Evolutionary conservation across 2,329 filamentous ascomycete species (phyloP).

Genomic region (Trichoderma cornu-damae): DNA sequence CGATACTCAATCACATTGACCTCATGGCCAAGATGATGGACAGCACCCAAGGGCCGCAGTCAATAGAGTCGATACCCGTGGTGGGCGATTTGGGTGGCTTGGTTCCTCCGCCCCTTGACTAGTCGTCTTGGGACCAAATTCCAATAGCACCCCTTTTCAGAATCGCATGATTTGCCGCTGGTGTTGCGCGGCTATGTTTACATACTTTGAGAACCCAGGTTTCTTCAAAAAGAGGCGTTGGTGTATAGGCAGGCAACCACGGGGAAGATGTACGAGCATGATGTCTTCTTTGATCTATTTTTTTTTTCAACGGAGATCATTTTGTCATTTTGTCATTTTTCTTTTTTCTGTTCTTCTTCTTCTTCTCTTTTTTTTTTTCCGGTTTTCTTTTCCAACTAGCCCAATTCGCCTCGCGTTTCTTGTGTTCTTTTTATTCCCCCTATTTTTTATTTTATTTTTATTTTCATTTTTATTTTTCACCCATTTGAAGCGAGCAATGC

Average conservation of each 20-base stretch:
- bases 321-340: not conserved
- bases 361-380: not conserved
- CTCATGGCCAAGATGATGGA: conserved; percentile 36
- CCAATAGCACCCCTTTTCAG: not conserved
- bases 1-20: conserved; percentile 39
- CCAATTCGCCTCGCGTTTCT: not conserved
- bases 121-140: too few relatives aligned
- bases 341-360: not conserved
- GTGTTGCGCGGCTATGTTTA: not conserved
- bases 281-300: not conserved
- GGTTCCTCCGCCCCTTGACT: conserved; percentile 33
- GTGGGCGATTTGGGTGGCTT: conserved; percentile 31
- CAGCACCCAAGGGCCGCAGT: conserved; percentile 27
- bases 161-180: not conserved
- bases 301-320: not conserved
- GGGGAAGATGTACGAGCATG: conserved; percentile 6
- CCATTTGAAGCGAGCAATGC: not conserved
- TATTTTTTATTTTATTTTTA: not conserved
- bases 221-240: conserved; percentile 11
- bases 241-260: not conserved
- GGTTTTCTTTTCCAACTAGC: not conserved
- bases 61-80: conserved; percentile 28
- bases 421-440: not conserved
- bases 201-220: not conserved
- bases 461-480: not conserved